A percentile compares a stretch with the other conserved stretches of the same genome.
Conservation (phyloP, 805 yeast genomes). For the Kluyveromyces aestuarii region DNA sequence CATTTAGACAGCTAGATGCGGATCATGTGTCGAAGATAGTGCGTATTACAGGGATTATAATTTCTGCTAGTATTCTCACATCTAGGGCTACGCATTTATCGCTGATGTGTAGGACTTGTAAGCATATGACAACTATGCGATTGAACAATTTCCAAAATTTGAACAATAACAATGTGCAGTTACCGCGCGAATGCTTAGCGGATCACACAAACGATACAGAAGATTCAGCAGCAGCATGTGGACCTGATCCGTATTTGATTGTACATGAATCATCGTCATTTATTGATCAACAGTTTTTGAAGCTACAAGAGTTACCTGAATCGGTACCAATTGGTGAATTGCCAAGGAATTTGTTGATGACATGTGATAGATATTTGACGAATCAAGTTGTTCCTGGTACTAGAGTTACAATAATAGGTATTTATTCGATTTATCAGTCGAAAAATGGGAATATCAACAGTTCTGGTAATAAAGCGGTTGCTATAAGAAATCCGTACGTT, state of each 20-base stretch:
- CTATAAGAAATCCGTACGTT: constrained; percentile 87
- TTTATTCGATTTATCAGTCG: constrained; percentile 83
- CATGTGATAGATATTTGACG: constrained; percentile 83
- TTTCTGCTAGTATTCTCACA: constrained; percentile 78
- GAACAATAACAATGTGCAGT: constrained; percentile 20
- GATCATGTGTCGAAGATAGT: constrained; percentile 85
- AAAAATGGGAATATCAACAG: constrained; percentile 50
- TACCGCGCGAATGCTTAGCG: constrained; percentile 28
- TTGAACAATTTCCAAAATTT: constrained; percentile 29
- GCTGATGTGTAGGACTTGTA: constrained; percentile 79
- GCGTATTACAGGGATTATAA: constrained; percentile 85
- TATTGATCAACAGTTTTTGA: constrained; percentile 89
- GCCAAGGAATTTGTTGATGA: constrained; percentile 86
- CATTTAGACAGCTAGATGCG: constrained; percentile 77
- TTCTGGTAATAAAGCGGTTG: constrained; percentile 42
- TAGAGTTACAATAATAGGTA: constrained; percentile 83
- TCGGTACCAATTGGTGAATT: constrained; percentile 98
- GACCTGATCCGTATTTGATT: constrained; percentile 85
- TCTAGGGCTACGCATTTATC: constrained; percentile 82
- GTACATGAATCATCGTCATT: constrained; percentile 91
- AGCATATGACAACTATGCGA: constrained; percentile 61
- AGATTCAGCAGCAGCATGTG: constrained; percentile 44
- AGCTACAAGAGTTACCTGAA: constrained; percentile 95
- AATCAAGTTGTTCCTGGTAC: constrained; percentile 93
- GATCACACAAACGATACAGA: constrained; percentile 15